A percentile compares a stretch with the other conserved stretches of the same genome.
phyloP scores from a whole-genome alignment of 1,284 basidiomycete genomes.

The Cutaneotrichosporon mucoides region DNA sequence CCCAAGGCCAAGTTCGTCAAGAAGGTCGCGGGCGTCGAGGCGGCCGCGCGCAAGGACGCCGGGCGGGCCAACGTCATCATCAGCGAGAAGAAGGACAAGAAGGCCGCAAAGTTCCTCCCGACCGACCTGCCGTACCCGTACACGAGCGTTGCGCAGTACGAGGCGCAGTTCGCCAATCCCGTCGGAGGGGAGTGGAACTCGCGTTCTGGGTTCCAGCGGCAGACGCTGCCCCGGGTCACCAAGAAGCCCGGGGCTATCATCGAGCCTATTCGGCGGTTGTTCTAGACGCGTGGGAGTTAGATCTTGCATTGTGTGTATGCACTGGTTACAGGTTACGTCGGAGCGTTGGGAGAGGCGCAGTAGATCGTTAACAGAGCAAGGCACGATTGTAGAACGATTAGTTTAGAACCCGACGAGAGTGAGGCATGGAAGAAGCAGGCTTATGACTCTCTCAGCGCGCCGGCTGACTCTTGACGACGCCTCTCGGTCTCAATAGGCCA shows the following conservation, averaged over 20 bases:
- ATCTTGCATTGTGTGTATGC: neutral
- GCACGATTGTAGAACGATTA: too few species aligned
- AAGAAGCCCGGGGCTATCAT: slow-evolving; percentile 82
- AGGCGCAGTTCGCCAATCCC: slow-evolving; percentile 72
- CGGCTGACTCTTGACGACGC: too few species aligned
- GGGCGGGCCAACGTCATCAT: slow-evolving; percentile 85
- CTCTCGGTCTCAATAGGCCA: too few species aligned
- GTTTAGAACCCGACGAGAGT: too few species aligned
- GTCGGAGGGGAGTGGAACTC: slow-evolving; percentile 94
- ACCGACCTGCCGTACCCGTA: slow-evolving; percentile 92
- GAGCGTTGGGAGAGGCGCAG: too few species aligned
- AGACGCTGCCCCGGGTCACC: slow-evolving; percentile 74
- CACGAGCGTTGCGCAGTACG: slow-evolving; percentile 83
- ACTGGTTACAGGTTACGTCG: neutral
- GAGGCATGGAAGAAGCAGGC: too few species aligned
- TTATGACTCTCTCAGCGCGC: too few species aligned
- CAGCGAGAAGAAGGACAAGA: slow-evolving; percentile 89
- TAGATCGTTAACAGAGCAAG: too few species aligned
- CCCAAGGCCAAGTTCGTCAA: slow-evolving; percentile 61
- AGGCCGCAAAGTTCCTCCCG: slow-evolving; percentile 79
- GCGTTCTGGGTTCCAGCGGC: slow-evolving; percentile 75
- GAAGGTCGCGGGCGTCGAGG: slow-evolving; percentile 73
- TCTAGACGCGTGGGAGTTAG: slow-evolving; percentile 32
- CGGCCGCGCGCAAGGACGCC: slow-evolving; percentile 73
- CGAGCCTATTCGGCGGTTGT: slow-evolving; percentile 64